Evolutionary conservation across 371 early-diverging fungal genomes (phyloP), one percentile per base, ranked within the genome.

Genomic region (Chytridiales sp.): DNA sequence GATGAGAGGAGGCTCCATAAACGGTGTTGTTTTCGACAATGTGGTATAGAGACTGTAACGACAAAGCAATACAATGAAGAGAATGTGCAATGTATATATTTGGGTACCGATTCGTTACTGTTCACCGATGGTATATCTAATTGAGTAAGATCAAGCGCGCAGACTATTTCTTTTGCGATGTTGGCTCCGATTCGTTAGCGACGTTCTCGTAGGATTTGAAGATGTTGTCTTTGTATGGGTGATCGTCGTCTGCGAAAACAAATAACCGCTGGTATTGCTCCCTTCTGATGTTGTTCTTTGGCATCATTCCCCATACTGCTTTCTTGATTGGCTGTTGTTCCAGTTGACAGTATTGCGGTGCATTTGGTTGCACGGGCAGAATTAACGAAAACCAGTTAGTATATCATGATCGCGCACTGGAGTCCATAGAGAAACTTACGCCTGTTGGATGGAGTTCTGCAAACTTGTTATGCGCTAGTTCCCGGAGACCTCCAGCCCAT

Each of bases 231-330:
- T 74, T 85, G 73, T 95, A 94, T 15, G 98, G 97, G 65, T 98
- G 96, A 46, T 91, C 87, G 11, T 69, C 83, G 40, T 91, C 96
- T 17, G 91, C 88, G 78, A 94, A 98, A 30, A 97, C 83, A 61
- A 85, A 76, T 47, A 97, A 76, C 44, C 98, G 85, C 22, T 74
- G 76, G 62, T 95, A 70, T 61, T 92, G 86, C 17, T 36, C 56
- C 50, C 88, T 84, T 31, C 97, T 84, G 59, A 96, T 80, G 59
- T 84, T 83, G 76, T 94, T 95, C 73, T 95, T 96, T 30, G 98
- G 97, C 63, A 98, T 74, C 94, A 94, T 94, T 49, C 97, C 97
- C 6, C 88, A 92, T 31, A 98, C 87, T 15, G 97, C 97, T 71
- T 92, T 91, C 52, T 89, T 85, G 54, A 98, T 39, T 4, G 81